Evolutionary conservation across 1,139 yeast species (phyloP).

Genomic region (Candida pseudocylindracea): DNA sequence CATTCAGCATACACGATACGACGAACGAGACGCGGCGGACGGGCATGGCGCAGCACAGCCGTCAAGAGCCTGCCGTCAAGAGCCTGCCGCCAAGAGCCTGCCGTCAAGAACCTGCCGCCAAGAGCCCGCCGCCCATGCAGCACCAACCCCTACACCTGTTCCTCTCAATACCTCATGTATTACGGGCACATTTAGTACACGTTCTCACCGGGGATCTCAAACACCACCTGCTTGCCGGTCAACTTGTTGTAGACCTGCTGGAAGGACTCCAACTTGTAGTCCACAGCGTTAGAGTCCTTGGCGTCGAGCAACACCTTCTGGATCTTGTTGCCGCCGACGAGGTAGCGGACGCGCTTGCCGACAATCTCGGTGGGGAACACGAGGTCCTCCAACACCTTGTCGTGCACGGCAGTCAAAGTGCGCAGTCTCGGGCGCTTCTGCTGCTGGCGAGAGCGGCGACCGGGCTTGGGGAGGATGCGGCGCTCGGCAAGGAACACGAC

Average conservation of each 20-base stretch:
- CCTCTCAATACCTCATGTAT: too few relatives aligned
- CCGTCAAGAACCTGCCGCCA: too few relatives aligned
- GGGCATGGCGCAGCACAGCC: too few relatives aligned
- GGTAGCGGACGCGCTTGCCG: constrained; percentile 98
- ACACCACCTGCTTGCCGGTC: constrained; percentile 99
- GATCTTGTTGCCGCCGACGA: constrained; percentile 97
- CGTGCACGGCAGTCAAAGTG: constrained; percentile 97
- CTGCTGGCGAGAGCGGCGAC: constrained; percentile 68
- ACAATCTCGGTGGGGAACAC: constrained; percentile 99
- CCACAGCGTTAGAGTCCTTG: constrained; percentile 93
- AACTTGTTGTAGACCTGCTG: constrained; percentile 96
- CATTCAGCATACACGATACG: too few relatives aligned
- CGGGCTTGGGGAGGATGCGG: constrained; percentile 96
- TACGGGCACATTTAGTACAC: too few relatives aligned
- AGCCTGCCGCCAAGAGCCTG: too few relatives aligned
- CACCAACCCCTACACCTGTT: too few relatives aligned
- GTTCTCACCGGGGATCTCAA: constrained; percentile 67
- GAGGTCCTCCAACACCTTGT: constrained; percentile 94
- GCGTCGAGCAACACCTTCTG: constrained; percentile 97
- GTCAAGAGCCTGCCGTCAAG: too few relatives aligned
- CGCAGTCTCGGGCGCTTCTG: constrained; percentile 99
- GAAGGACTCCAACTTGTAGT: constrained; percentile 98
- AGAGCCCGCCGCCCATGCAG: too few relatives aligned
- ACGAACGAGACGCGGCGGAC: too few relatives aligned
- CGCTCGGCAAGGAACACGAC: constrained; percentile 99